phyloP scores from a whole-genome alignment of 1,284 basidiomycete species.

The Grifola frondosa region DNA sequence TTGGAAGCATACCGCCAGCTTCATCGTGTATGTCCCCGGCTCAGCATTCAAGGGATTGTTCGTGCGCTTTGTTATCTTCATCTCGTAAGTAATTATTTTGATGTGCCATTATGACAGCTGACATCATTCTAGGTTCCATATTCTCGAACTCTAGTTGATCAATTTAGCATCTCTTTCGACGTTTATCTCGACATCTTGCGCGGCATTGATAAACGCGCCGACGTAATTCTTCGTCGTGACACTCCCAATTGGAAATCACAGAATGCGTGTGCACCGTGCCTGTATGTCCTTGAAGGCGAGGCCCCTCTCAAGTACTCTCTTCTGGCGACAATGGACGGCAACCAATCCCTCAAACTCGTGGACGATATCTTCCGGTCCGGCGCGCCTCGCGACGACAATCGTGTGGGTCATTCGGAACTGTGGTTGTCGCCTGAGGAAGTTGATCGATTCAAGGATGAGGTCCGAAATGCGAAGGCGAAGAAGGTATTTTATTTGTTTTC shows the following conservation, averaged over 20 bases:
- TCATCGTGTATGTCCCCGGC: constrained; percentile 22
- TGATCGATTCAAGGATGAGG: constrained; percentile 19
- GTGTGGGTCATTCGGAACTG: constrained; percentile 5
- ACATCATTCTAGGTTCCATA: constrained; percentile 4
- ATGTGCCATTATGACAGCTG: background rate
- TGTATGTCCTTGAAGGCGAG: constrained; percentile 27
- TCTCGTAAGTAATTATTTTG: constrained; percentile 4
- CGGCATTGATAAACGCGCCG: constrained; percentile 16
- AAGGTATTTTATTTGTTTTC: too few relatives aligned
- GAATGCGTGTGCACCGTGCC: constrained; percentile 29
- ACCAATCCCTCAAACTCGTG: constrained; percentile 30
- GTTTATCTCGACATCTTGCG: constrained; percentile 26
- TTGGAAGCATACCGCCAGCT: constrained; percentile 21
- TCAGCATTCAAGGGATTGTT: constrained; percentile 18
- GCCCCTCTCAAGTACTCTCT: constrained; percentile 14
- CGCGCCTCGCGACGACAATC: constrained; percentile 7
- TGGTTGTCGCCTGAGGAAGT: constrained; percentile 19
- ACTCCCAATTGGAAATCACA: constrained; percentile 22
- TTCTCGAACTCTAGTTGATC: background rate
- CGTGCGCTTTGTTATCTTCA: constrained; percentile 19
- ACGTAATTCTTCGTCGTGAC: constrained; percentile 17
- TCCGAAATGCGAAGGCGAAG: background rate
- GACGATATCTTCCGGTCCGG: constrained; percentile 4
- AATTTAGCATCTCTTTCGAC: constrained; percentile 28
- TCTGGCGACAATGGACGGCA: constrained; percentile 30